Percentiles rank a stretch among this genome's conserved stretches.
phyloP scores from a whole-genome alignment of 2,329 filamentous ascomycete species.

The Gremmenia infestans region DNA sequence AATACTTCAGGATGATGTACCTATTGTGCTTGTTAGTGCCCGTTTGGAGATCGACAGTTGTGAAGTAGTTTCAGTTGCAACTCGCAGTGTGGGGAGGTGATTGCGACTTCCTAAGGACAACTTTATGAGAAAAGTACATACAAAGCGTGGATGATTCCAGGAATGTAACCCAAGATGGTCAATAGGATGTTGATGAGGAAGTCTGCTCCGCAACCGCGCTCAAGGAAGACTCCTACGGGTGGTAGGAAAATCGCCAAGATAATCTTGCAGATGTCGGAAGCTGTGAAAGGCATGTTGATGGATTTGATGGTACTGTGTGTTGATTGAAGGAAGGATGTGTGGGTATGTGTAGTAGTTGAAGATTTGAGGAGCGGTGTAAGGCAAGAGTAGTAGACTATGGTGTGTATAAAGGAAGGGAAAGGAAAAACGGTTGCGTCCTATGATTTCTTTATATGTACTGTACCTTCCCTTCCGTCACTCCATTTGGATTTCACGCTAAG shows the following conservation, averaged over 20 bases:
- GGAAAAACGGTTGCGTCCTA: neutral
- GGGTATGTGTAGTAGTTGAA: constrained; percentile 4
- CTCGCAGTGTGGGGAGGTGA: neutral
- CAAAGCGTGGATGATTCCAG: constrained; percentile 87
- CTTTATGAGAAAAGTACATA: constrained; percentile 43
- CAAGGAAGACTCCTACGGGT: constrained; percentile 88
- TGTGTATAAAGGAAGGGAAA: neutral
- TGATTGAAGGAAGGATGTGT: constrained; percentile 1
- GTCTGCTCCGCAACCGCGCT: constrained; percentile 80
- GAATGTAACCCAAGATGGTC: constrained; percentile 67
- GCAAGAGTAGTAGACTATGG: neutral
- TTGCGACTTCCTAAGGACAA: neutral
- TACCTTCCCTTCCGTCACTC: neutral
- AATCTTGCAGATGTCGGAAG: constrained; percentile 69
- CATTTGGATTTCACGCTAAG: neutral
- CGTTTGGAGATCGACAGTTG: neutral
- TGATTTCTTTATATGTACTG: too few relatives aligned
- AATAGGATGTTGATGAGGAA: constrained; percentile 89
- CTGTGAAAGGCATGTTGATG: constrained; percentile 51
- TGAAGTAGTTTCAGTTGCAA: neutral
- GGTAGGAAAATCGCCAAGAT: constrained; percentile 86
- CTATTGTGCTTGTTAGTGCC: constrained; percentile 34
- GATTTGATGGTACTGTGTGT: constrained; percentile 3
- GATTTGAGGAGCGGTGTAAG: neutral
- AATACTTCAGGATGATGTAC: constrained; percentile 89